phyloP scores from a whole-genome alignment of 352 stramenopile species.

The Plasmopara muralis region DNA sequence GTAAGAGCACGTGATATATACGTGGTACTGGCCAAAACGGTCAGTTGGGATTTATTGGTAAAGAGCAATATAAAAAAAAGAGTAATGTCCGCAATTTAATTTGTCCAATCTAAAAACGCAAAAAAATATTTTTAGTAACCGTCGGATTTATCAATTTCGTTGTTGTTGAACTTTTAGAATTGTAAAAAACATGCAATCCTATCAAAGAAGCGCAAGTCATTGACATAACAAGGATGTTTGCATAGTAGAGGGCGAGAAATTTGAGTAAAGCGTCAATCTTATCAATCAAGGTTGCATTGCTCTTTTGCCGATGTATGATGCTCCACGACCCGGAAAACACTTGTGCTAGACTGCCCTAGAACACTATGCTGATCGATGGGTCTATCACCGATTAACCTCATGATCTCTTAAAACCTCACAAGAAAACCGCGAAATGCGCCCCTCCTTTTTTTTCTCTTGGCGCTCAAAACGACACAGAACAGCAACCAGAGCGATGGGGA shows the following conservation, averaged over 20 bases:
- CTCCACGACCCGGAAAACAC: no score
- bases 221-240: constrained; percentile 14
- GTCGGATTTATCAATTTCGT: no score
- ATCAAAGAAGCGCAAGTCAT: constrained; percentile 15
- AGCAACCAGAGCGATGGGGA: constrained; percentile 20
- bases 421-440: constrained; percentile 14
- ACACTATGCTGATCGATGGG: constrained; percentile 12
- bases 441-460: constrained; percentile 14
- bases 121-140: no score
- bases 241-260: constrained; percentile 12
- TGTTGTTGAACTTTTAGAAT: no score
- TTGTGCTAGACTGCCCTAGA: not conserved
- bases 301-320: not conserved
- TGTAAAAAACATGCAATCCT: constrained; percentile 5
- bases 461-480: constrained; percentile 23
- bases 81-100: no score
- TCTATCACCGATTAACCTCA: constrained; percentile 27
- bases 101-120: no score
- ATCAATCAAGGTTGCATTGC: not conserved
- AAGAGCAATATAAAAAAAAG: not conserved
- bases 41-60: constrained; percentile 30
- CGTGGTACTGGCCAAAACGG: constrained; percentile 52
- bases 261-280: no score
- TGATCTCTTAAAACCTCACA: constrained; percentile 21
- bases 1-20: constrained; percentile 79